These are phyloP conservation scores for Aristolochia californica DNA, from an alignment of 164 flowering plant species.

Conservation along the genomic window DNA sequence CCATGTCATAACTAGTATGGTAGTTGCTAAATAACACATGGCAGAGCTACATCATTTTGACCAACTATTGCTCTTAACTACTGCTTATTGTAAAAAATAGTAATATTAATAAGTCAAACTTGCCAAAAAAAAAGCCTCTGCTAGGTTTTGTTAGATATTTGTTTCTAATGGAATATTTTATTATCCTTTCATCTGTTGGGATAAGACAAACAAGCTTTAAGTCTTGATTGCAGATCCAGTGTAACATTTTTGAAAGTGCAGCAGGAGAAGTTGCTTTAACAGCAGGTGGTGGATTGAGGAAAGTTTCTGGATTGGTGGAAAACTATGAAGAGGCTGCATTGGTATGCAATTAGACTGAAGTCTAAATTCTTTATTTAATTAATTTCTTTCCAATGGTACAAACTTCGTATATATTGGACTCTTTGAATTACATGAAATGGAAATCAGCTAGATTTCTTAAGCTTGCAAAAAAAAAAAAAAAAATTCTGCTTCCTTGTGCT, in stretches of 20 bases:
- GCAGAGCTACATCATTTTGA: not conserved
- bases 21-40: not conserved
- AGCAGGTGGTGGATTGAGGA: slow-evolving; percentile 87
- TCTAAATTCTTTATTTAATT: not conserved
- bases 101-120: too few relatives aligned
- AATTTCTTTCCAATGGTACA: too few relatives aligned
- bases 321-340: slow-evolving; percentile 78
- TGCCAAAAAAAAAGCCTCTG: too few relatives aligned
- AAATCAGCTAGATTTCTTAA: too few relatives aligned
- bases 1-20: too few relatives aligned
- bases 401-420: too few relatives aligned
- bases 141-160: too few relatives aligned
- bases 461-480: too few relatives aligned
- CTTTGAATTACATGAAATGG: too few relatives aligned
- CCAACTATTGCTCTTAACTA: slow-evolving; percentile 2
- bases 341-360: slow-evolving; percentile 25
- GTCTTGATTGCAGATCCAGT: slow-evolving; percentile 53
- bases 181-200: not conserved
- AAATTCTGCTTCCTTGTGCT: too few relatives aligned
- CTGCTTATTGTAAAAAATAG: slow-evolving; percentile 13
- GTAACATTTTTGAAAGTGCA: slow-evolving; percentile 90
- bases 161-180: too few relatives aligned
- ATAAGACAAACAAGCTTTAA: not conserved
- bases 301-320: slow-evolving; percentile 59
- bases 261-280: slow-evolving; percentile 82